These are phyloP conservation scores for Heritiera fomes DNA, from an alignment of 345 rosid species.

Conservation along the genomic window DNA sequence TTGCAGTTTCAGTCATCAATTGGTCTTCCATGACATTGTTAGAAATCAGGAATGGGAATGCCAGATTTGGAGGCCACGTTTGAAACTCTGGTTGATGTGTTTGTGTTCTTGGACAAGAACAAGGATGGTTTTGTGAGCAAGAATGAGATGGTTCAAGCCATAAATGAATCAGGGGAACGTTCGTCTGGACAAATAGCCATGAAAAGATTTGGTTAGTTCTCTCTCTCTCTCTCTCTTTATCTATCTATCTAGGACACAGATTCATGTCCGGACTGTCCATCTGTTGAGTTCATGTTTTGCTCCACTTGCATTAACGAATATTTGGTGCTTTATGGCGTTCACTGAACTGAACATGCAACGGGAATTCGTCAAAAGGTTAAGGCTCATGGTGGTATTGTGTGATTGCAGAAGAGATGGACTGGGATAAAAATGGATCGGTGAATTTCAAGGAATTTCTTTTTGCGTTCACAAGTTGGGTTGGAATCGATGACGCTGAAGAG, in stretches of 20 bases:
- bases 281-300: background rate
- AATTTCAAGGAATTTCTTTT: constrained; percentile 92
- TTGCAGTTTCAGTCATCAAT: background rate
- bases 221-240: constrained; percentile 28
- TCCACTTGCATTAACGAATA: background rate
- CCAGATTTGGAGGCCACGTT: constrained; percentile 82
- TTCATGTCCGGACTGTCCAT: too few species aligned
- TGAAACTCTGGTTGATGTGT: constrained; percentile 79
- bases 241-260: constrained; percentile 9
- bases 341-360: background rate
- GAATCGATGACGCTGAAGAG: constrained; percentile 73
- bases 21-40: constrained; percentile 46
- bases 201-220: constrained; percentile 79
- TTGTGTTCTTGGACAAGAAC: constrained; percentile 86
- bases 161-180: constrained; percentile 87
- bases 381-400: background rate
- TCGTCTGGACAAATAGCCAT: constrained; percentile 81
- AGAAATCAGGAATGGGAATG: constrained; percentile 74
- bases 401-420: constrained; percentile 96
- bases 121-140: constrained; percentile 88
- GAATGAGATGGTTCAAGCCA: constrained; percentile 82
- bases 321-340: background rate
- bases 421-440: constrained; percentile 95
- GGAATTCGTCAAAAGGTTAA: background rate
- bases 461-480: constrained; percentile 92